Base-by-base conservation (phyloP, 2,329 filamentous ascomycete species). In the Metarhizium humberi region DNA sequence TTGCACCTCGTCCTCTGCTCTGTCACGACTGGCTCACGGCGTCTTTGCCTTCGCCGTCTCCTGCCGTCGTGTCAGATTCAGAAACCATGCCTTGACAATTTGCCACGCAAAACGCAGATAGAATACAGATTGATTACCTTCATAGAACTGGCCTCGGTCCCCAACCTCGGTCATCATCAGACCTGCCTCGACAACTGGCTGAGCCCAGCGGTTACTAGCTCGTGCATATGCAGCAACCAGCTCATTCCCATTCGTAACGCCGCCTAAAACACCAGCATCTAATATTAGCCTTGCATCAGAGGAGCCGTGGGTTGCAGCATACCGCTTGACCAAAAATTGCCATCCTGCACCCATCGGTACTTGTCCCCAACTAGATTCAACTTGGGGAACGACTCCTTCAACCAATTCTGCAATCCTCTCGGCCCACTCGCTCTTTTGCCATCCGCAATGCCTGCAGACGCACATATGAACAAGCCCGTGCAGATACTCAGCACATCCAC, bases 241-340 rank as follows among this genome's bases (percentile, higher is more conserved):
- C 56, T 82, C 79, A 59, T 81, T 80, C 36, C 78, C 78, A 57
- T 81, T 81, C 13, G 78, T 81, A 53, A 81, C 67, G 52, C 76
- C 77, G n/a, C 77, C 76, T 78, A 13, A 11, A n/a, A 20, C 42
- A 11, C 32, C 42, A 29, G 47, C 8, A 34, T 13, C n/a, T 18
- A 25, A 20, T 36, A 36, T 40, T 16, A 40, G 10, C 38, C 38
- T 14, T 13, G 8, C 38, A 5, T 40, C 38, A 11, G 38, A 40
- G 38, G 14, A 40, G 45, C 47, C 5, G 25, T 7, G 34, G 38
- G 18, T 6, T 10, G n/a, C n/a, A 51, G 50, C 74, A 55, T 63
- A 78, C 78, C 78, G 59, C 77, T 76, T 30, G 73, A 76, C 79
- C 79, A 82, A 45, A 82, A 64, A 59, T 77, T 80, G 10, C 77